Percentiles rank a stretch among this genome's conserved stretches.
phyloP scores from a whole-genome alignment of 208 protist genomes.

The Acanthamoeba sp. region DNA sequence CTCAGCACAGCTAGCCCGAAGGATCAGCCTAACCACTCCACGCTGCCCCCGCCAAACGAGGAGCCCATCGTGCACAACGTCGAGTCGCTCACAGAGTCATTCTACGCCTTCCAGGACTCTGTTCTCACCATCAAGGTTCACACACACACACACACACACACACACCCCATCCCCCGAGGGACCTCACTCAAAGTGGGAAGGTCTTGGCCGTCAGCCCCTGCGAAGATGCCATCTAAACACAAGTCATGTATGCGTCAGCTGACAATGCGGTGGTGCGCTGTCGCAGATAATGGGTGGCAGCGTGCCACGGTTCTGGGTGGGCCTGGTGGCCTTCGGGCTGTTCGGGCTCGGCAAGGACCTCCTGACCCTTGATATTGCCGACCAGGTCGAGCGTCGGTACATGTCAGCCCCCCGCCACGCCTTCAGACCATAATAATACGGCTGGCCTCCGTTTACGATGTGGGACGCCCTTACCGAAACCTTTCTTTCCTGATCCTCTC shows the following conservation, averaged over 20 bases:
- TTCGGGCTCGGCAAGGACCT: slow-evolving; percentile 32
- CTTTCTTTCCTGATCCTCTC: neutral
- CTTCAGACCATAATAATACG: no score
- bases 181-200: no score
- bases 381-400: slow-evolving; percentile 1
- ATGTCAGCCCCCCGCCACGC: neutral
- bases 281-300: neutral
- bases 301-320: slow-evolving; percentile 63
- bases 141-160: no score
- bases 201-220: neutral
- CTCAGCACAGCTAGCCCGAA: neutral
- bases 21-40: neutral
- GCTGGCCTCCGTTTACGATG: no score
- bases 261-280: neutral
- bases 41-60: neutral
- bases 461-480: neutral
- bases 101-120: slow-evolving; percentile 47
- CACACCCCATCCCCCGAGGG: no score
- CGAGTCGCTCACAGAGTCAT: slow-evolving; percentile 57
- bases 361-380: neutral
- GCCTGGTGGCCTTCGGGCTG: slow-evolving; percentile 27
- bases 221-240: neutral
- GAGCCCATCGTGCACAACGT: slow-evolving; percentile 27
- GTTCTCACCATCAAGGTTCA: slow-evolving; percentile 18
- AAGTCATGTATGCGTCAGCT: neutral